These are phyloP conservation scores for Vitis riparia DNA, from an alignment of 164 flowering plant species.

Conservation along the genomic window DNA sequence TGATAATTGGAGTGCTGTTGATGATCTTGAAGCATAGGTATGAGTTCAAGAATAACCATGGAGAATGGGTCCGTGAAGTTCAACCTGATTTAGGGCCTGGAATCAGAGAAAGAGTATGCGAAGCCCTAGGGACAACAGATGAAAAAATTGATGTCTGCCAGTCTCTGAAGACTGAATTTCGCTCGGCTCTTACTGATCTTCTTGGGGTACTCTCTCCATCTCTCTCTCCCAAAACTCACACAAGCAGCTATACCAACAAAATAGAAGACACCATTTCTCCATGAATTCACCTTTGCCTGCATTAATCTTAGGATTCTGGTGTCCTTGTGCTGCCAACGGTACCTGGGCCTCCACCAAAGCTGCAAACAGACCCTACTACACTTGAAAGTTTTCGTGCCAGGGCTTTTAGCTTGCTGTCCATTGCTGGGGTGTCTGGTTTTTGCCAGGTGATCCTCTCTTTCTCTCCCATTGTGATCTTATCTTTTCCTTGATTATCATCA, in stretches of 20 bases:
- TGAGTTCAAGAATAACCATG: slow-evolving; percentile 90
- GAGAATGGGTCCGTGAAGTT: slow-evolving; percentile 68
- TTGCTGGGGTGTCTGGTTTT: slow-evolving; percentile 85
- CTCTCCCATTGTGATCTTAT: not conserved
- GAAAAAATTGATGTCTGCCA: slow-evolving; percentile 51
- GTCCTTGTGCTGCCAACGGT: slow-evolving; percentile 81
- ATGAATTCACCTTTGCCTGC: not conserved
- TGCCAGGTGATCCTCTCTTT: slow-evolving; percentile 63
- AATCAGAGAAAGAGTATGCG: slow-evolving; percentile 67
- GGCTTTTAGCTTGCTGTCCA: slow-evolving; percentile 80
- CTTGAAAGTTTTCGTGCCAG: slow-evolving; percentile 63
- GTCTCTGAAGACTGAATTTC: slow-evolving; percentile 51
- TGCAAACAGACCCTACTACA: slow-evolving; percentile 45
- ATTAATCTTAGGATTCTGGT: slow-evolving; percentile 53
- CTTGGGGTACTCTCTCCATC: slow-evolving; percentile 56
- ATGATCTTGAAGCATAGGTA: slow-evolving; percentile 44
- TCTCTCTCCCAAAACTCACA: not conserved
- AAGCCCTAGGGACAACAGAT: slow-evolving; percentile 58
- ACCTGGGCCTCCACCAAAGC: slow-evolving; percentile 87
- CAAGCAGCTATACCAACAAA: too few species aligned
- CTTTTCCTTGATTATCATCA: not conserved
- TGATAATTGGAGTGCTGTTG: not conserved
- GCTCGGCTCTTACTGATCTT: slow-evolving; percentile 58
- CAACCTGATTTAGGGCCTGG: slow-evolving; percentile 86
- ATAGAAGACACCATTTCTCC: too few species aligned